phyloP scores from a whole-genome alignment of 495 filamentous ascomycete species.

The Tuber borchii region DNA sequence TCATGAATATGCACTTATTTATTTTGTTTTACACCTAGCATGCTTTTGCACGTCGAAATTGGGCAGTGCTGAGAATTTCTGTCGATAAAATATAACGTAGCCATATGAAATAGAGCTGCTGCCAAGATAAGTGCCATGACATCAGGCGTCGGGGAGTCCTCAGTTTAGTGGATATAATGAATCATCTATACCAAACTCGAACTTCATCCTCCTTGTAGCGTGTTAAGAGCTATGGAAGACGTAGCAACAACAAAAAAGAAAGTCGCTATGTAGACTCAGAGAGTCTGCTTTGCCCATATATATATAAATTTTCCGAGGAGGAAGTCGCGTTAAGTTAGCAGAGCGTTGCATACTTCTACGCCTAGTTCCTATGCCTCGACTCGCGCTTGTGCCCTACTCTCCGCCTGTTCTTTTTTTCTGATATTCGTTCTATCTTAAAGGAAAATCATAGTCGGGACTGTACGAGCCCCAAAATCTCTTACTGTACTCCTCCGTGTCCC shows the following conservation, averaged over 20 bases:
- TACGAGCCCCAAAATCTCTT: neutral
- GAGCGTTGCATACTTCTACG: neutral
- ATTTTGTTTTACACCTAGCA: neutral
- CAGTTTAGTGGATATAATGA: neutral
- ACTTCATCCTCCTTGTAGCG: neutral
- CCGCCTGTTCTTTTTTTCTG: neutral
- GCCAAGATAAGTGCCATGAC: neutral
- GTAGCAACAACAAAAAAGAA: neutral
- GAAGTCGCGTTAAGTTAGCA: neutral
- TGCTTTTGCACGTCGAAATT: neutral
- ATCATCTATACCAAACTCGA: neutral
- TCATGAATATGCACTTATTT: neutral
- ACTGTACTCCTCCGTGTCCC: neutral
- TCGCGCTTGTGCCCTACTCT: neutral
- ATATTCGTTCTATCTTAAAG: neutral
- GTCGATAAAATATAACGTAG: neutral
- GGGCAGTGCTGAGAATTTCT: neutral
- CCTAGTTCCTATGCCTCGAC: neutral
- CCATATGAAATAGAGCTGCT: neutral
- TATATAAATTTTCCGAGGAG: neutral
- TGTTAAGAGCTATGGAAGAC: neutral
- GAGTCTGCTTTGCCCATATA: neutral
- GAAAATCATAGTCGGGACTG: neutral
- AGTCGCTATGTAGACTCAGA: neutral
- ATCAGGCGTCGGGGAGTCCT: neutral